Base-by-base conservation (phyloP, 768 basidiomycete species). In the Butyriboletus loyo region DNA sequence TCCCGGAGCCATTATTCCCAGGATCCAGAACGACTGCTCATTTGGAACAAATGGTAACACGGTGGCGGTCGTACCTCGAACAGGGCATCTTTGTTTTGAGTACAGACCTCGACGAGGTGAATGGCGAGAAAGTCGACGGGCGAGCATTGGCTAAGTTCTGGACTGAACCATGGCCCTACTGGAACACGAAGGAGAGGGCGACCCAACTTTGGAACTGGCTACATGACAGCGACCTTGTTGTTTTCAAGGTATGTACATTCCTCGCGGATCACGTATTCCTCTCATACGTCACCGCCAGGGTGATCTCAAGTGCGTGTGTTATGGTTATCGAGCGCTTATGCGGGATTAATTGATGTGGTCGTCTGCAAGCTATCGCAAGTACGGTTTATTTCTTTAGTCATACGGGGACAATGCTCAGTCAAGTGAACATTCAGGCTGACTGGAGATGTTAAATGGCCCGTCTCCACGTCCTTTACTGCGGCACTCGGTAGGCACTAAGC, bases 391-490 rank as follows among this genome's bases (percentile, higher is more conserved):
- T 3, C 17, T 44, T 52, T 48, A 8, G 19, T 46, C 4, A 14
- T 32, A 15, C 10, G n/a, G 4, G n/a, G 17, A 38, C 22, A n/a
- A 47, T 48, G 8, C 46, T 56, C 50, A 56, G 41, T 38, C 37
- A 7, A 39, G 28, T 39, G 13, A 31, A 49, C 49, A 5, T 35
- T n/a, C 63, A 98, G 92, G 64, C 78, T 98, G 31, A 87, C 92
- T 0, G 90, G 90, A 5, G 96, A 99, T 66, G 76, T 94, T 27
- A 75, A 77, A 61, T 99, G 96, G 96, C 89, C 90, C 0, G 79
- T 84, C 1, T 84, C 83, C 47, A 92, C 90, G 1, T 71, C 88
- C 0, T 92, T 96, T 64, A 71, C 77, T 24, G 71, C 75, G 3
- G 92, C 91, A 0, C 68, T 97, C 13, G 92, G 90, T 83, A 57